These are phyloP conservation scores for Chamaecyparis obtusa DNA, from an alignment of 75 land plant species.

Conservation along the genomic window DNA sequence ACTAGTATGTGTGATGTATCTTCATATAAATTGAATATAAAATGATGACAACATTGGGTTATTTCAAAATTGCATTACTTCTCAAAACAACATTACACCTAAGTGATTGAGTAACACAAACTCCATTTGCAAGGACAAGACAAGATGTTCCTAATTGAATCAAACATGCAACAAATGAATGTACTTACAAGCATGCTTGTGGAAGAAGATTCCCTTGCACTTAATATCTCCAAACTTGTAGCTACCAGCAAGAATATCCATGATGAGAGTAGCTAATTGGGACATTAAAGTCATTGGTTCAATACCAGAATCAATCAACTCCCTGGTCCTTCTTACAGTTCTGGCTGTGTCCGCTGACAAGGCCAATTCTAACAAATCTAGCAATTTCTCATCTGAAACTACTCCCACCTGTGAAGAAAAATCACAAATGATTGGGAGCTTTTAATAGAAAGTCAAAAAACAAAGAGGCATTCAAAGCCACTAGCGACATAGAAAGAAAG, in stretches of 20 bases:
- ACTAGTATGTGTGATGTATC: background rate
- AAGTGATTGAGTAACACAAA: background rate
- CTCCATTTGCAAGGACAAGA: background rate
- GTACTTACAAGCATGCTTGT: slow-evolving; percentile 41
- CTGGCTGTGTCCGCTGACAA: slow-evolving; percentile 61
- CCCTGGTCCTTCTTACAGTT: slow-evolving; percentile 64
- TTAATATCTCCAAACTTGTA: slow-evolving; percentile 27
- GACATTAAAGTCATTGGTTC: slow-evolving; percentile 70
- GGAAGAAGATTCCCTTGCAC: slow-evolving; percentile 31
- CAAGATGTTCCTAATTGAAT: background rate
- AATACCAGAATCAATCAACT: slow-evolving; percentile 62
- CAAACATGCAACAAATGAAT: background rate
- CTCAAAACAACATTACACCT: background rate
- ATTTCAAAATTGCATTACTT: background rate
- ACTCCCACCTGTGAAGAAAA: slow-evolving; percentile 54
- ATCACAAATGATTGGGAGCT: background rate
- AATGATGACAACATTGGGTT: background rate
- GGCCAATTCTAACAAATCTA: slow-evolving; percentile 62
- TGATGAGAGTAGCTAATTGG: slow-evolving; percentile 70
- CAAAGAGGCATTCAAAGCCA: background rate
- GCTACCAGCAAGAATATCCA: slow-evolving; percentile 73
- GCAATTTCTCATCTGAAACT: slow-evolving; percentile 69
- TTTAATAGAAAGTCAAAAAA: background rate
- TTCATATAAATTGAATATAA: background rate
- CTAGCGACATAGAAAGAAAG: background rate